Conservation (phyloP, 805 yeast species). For the Saturnispora ahearnii region DNA sequence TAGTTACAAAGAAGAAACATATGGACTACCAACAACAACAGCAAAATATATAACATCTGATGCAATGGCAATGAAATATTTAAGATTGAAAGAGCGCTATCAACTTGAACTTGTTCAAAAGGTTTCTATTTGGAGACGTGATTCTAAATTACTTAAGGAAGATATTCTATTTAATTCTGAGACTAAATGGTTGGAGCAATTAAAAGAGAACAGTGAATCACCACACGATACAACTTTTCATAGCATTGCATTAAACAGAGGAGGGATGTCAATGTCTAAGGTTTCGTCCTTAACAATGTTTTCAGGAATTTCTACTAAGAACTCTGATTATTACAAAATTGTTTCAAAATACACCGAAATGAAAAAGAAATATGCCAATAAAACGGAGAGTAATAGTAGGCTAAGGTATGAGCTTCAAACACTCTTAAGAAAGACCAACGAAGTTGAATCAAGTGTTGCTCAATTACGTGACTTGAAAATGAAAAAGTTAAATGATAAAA, state of each 20-base stretch:
- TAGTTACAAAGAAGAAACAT: constrained; percentile 3
- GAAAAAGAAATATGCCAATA: constrained; percentile 36
- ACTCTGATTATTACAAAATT: constrained; percentile 10
- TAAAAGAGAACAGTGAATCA: background rate
- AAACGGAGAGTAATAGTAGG: constrained; percentile 48
- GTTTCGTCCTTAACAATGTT: background rate
- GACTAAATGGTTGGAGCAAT: constrained; percentile 6
- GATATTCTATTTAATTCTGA: background rate
- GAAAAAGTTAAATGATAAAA: constrained; percentile 15
- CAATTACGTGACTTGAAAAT: constrained; percentile 32
- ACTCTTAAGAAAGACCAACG: constrained; percentile 51
- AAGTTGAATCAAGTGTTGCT: constrained; percentile 48
- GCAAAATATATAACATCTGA: constrained; percentile 14
- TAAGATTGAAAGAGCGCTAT: constrained; percentile 9
- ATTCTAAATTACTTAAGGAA: background rate
- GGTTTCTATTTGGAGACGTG: constrained; percentile 3
- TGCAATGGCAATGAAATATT: constrained; percentile 12
- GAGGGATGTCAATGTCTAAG: constrained; percentile 1
- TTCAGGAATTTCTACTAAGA: background rate
- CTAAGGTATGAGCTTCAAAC: constrained; percentile 58
- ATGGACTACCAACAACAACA: background rate
- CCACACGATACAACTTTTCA: constrained; percentile 1
- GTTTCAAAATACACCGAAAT: constrained; percentile 21
- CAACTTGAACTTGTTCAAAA: constrained; percentile 11
- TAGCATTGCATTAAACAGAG: background rate